Percentiles rank a stretch among this genome's conserved stretches.
phyloP scores from a whole-genome alignment of 176 grass and related monocot species.

The Olyra latifolia region DNA sequence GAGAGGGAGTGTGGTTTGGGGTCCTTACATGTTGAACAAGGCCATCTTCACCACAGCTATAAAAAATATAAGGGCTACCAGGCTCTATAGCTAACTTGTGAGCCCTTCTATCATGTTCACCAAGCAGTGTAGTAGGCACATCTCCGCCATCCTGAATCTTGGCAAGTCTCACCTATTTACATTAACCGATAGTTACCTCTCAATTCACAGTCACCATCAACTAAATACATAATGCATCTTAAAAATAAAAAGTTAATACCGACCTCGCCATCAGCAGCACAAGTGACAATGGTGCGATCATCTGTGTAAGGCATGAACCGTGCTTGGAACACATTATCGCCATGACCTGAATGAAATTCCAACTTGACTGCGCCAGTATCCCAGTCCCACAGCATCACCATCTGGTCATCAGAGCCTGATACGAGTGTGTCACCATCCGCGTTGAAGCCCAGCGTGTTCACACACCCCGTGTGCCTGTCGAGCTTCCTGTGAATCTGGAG shows the following conservation, averaged over 20 bases:
- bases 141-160: constrained; percentile 59
- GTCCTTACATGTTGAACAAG: constrained; percentile 77
- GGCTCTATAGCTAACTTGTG: constrained; percentile 88
- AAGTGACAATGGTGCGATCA: constrained; percentile 73
- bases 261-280: constrained; percentile 89
- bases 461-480: constrained; percentile 61
- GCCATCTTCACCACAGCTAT: constrained; percentile 91
- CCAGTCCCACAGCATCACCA: constrained; percentile 86
- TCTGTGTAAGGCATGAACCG: constrained; percentile 77
- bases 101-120: constrained; percentile 59
- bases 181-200: constrained; percentile 5
- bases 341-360: constrained; percentile 81
- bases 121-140: constrained; percentile 64
- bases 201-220: background rate
- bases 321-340: constrained; percentile 74
- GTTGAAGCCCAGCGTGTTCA: constrained; percentile 89
- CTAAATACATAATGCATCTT: background rate
- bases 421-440: constrained; percentile 52
- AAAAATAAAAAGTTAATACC: background rate
- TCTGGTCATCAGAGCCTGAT: constrained; percentile 81
- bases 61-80: constrained; percentile 82
- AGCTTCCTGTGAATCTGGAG: constrained; percentile 63
- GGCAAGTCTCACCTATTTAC: constrained; percentile 61
- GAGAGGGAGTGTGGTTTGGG: background rate
- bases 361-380: constrained; percentile 53